Conservation (phyloP, 2,329 filamentous ascomycete species). For the Nemania abortiva region DNA sequence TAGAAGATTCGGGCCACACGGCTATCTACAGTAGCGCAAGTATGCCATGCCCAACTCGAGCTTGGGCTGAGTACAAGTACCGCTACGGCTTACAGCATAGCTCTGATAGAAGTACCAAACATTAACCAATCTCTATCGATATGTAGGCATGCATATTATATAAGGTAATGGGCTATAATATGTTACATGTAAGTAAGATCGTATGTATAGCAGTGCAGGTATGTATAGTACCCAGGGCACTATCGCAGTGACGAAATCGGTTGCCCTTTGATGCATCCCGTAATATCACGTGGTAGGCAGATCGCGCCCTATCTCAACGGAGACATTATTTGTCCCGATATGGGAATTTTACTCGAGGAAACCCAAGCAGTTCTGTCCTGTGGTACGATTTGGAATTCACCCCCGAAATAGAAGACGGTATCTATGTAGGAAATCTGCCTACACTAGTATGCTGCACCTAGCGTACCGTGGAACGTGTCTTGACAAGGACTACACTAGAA, state of each 20-base stretch:
- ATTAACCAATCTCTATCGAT: background rate
- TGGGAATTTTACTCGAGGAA: slow-evolving; percentile 40
- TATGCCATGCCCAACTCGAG: slow-evolving; percentile 7
- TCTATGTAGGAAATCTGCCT: slow-evolving; percentile 23
- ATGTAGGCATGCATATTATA: background rate
- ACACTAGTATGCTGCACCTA: background rate
- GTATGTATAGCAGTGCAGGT: background rate
- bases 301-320: slow-evolving; percentile 30
- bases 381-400: slow-evolving; percentile 39
- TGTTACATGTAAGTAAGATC: no score
- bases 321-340: slow-evolving; percentile 27
- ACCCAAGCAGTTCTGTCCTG: slow-evolving; percentile 4
- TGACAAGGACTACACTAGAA: slow-evolving; percentile 1
- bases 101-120: background rate
- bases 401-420: slow-evolving; percentile 6
- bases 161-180: background rate
- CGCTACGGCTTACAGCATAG: background rate
- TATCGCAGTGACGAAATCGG: slow-evolving; percentile 11
- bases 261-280: slow-evolving; percentile 18
- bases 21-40: slow-evolving; percentile 1
- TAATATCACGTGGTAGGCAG: slow-evolving; percentile 19
- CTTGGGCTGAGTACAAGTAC: slow-evolving; percentile 1
- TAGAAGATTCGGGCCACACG: slow-evolving; percentile 23
- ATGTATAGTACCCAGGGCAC: background rate
- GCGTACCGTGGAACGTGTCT: background rate